These are phyloP conservation scores for Tilletia horrida DNA, from an alignment of 1,284 basidiomycete species.

Conservation along the genomic window DNA sequence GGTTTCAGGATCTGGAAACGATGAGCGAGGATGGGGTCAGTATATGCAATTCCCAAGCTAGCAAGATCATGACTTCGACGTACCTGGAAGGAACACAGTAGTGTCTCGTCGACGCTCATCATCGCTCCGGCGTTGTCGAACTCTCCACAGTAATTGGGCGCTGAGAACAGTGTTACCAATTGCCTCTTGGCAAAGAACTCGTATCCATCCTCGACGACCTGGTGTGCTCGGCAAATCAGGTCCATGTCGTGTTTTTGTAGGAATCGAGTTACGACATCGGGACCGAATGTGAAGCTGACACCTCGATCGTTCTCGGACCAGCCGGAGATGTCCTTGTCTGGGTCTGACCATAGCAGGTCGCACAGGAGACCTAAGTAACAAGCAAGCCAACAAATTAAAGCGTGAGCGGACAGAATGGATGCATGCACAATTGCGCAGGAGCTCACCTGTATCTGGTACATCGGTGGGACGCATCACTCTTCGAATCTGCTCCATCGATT, in stretches of 20 bases:
- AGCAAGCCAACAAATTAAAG: neutral
- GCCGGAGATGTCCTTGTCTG: conserved; percentile 97
- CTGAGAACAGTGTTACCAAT: conserved; percentile 93
- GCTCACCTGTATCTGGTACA: conserved; percentile 88
- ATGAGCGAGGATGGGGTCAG: neutral
- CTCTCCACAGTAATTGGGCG: conserved; percentile 95
- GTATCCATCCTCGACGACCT: conserved; percentile 98
- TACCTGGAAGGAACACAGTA: conserved; percentile 97
- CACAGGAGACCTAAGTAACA: conserved; percentile 72
- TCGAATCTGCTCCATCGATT: conserved; percentile 99
- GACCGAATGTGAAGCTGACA: conserved; percentile 97
- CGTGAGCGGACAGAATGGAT: neutral
- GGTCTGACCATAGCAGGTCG: conserved; percentile 97
- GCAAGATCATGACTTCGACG: neutral
- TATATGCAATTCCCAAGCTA: neutral
- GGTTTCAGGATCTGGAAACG: conserved; percentile 77
- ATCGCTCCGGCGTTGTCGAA: conserved; percentile 99
- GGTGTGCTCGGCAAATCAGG: conserved; percentile 95
- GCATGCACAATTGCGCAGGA: conserved; percentile 41
- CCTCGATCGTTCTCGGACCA: conserved; percentile 99
- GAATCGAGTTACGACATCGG: conserved; percentile 95
- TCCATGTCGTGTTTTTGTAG: conserved; percentile 99
- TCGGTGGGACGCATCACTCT: conserved; percentile 98
- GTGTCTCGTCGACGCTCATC: conserved; percentile 99
- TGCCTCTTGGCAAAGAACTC: conserved; percentile 98